Base-by-base conservation (phyloP, 116 monocot genomes). In the Iris pallida region DNA sequence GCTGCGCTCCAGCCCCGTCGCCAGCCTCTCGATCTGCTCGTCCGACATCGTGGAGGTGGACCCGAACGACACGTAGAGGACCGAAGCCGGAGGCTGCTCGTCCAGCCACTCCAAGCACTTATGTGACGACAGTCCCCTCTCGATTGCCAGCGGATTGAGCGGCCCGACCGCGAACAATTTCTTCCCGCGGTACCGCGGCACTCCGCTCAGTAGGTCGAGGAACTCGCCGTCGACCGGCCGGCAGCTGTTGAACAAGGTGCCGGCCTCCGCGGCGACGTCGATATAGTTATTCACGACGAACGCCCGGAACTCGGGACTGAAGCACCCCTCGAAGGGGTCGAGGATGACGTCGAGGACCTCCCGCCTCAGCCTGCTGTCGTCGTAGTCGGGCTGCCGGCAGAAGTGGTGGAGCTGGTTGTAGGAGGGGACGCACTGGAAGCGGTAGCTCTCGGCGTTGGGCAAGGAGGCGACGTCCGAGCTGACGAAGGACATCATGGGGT, bases 151-250 rank as follows among this genome's bases (percentile, higher is more conserved):
- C 0, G 86, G 86, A 49, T 78, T 68, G 5, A 90, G 42, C 8
- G 78, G 82, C 2, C 78, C 82, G 30, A 82, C 15, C 0, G 71
- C 55, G 20, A 78, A 82, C 2, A 82, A 1, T 30, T 67, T 70
- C 66, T 74, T 66, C 8, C 45, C 54, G 0, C 8, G 15, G 12
- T 12, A 42, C 6, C 5, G n/a, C 0, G 48, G 16, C 6, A 20
- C 59, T 1, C 20, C 19, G 9, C 64, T 59, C 4, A 78, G 42
- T 8, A 20, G 19, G 56, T 70, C 70, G 9, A 82, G 19, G 66
- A 78, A 78, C 19, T 78, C 70, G 0, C 61, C 66, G 10, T 82
- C 78, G 16, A 82, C 15, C 11, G 54, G 6, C 0, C 74, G 53
- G 61, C 70, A 74, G 1, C 74, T 62, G 71, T 82, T 82, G 13